Percentiles rank a stretch among this genome's conserved stretches.
Conservation (phyloP, 2,329 filamentous ascomycete species). For the Ophiocordyceps camponoti-saundersi region DNA sequence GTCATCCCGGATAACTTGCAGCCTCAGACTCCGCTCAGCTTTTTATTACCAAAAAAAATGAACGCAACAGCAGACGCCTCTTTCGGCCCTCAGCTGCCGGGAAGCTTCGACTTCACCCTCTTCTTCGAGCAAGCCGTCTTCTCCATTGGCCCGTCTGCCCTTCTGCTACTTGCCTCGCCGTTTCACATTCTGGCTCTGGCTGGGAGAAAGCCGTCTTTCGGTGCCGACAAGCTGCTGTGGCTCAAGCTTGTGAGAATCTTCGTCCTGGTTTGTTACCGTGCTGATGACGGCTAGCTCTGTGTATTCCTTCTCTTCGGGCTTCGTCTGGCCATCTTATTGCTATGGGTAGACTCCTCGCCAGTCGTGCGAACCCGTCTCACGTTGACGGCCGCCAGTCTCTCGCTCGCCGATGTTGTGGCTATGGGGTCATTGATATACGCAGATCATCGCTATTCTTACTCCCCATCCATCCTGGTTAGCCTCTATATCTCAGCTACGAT, state of each 20-base stretch:
- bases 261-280: not conserved
- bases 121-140: conserved; percentile 7
- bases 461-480: conserved; percentile 2
- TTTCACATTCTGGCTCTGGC: not conserved
- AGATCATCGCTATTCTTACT: conserved; percentile 2
- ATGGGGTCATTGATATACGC: conserved; percentile 1
- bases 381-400: conserved; percentile 2
- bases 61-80: not conserved
- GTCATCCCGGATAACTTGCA: not conserved
- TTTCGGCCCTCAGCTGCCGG: conserved; percentile 3
- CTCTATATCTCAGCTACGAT: conserved; percentile 1
- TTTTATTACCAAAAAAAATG: not conserved
- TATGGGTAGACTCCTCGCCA: conserved; percentile 1
- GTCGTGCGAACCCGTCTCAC: not conserved
- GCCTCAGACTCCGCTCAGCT: not conserved
- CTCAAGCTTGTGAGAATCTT: not conserved
- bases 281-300: not conserved
- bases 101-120: conserved; percentile 8
- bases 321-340: not conserved
- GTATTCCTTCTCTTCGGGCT: not conserved
- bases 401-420: not conserved
- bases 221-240: not conserved
- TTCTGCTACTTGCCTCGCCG: not conserved
- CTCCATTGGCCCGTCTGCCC: conserved; percentile 2
- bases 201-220: not conserved